Evolutionary conservation across 2,329 filamentous ascomycete species (phyloP).

Genomic region (Claviceps sp.): DNA sequence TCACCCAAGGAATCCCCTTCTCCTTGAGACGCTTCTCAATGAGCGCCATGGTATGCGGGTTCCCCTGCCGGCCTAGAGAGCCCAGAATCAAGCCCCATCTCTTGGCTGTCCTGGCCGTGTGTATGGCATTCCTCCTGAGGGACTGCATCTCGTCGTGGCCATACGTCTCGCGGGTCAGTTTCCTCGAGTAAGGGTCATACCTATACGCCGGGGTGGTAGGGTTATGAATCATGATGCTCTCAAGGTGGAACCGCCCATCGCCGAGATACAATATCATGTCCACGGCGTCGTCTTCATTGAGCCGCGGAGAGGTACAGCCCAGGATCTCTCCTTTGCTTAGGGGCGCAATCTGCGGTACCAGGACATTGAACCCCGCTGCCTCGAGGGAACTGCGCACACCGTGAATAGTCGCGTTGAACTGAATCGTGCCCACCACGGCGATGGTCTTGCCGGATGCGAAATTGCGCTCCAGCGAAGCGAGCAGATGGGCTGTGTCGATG

Average conservation of each 20-base stretch:
- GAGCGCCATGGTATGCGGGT: slow-evolving; percentile 78
- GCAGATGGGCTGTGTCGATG: slow-evolving; percentile 79
- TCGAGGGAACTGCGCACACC: slow-evolving; percentile 67
- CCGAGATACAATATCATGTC: slow-evolving; percentile 81
- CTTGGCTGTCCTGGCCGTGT: slow-evolving; percentile 57
- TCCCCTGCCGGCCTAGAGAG: slow-evolving; percentile 83
- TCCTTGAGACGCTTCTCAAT: slow-evolving; percentile 67
- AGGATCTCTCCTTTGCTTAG: slow-evolving; percentile 91
- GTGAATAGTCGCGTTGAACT: slow-evolving; percentile 96
- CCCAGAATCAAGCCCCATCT: slow-evolving; percentile 96
- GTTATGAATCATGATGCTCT: slow-evolving; percentile 99
- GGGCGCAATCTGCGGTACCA: slow-evolving; percentile 86
- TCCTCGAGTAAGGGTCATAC: slow-evolving; percentile 91
- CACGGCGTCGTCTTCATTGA: slow-evolving; percentile 44
- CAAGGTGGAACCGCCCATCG: slow-evolving; percentile 88
- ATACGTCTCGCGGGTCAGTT: slow-evolving; percentile 82
- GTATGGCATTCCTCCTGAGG: slow-evolving; percentile 64
- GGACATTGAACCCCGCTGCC: slow-evolving; percentile 67
- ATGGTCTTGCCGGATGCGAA: slow-evolving; percentile 76
- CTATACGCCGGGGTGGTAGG: slow-evolving; percentile 80
- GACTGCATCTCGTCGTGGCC: slow-evolving; percentile 83
- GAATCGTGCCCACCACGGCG: slow-evolving; percentile 90
- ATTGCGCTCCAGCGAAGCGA: slow-evolving; percentile 79
- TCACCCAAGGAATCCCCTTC: slow-evolving; percentile 66
- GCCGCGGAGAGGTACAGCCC: slow-evolving; percentile 82